phyloP scores from a whole-genome alignment of 805 yeast species.

The Lachancea dasiensis region DNA sequence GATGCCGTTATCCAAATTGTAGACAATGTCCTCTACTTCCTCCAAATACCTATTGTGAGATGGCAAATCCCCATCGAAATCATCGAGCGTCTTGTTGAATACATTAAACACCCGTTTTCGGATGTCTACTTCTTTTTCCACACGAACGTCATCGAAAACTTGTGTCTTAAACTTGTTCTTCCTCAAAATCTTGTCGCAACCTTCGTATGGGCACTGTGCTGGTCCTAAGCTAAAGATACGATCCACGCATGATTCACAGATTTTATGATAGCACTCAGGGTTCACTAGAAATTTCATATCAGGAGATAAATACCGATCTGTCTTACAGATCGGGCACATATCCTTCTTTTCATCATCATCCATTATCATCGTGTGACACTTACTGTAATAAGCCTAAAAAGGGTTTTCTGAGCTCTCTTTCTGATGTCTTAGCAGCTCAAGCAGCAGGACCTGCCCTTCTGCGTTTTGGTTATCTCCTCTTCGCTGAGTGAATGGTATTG shows the following conservation, averaged over 20 bases:
- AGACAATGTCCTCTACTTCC: constrained; percentile 72
- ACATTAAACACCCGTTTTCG: constrained; percentile 70
- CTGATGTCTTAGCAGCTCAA: too few species aligned
- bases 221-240: constrained; percentile 93
- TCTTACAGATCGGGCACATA: constrained; percentile 96
- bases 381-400: too few species aligned
- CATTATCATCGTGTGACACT: constrained; percentile 12
- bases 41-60: constrained; percentile 78
- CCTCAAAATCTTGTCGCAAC: constrained; percentile 80
- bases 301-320: constrained; percentile 89
- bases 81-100: constrained; percentile 74
- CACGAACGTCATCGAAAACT: constrained; percentile 81
- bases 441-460: too few species aligned
- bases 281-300: constrained; percentile 87
- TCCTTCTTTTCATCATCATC: constrained; percentile 55
- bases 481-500: too few species aligned
- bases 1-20: constrained; percentile 63
- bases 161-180: constrained; percentile 89
- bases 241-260: constrained; percentile 95
- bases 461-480: too few species aligned
- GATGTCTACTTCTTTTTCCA: constrained; percentile 89
- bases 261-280: constrained; percentile 97
- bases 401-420: too few species aligned
- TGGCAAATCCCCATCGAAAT: constrained; percentile 50
- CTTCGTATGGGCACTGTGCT: constrained; percentile 91